phyloP scores from a whole-genome alignment of 768 basidiomycete species.

The Mycena filopes region DNA sequence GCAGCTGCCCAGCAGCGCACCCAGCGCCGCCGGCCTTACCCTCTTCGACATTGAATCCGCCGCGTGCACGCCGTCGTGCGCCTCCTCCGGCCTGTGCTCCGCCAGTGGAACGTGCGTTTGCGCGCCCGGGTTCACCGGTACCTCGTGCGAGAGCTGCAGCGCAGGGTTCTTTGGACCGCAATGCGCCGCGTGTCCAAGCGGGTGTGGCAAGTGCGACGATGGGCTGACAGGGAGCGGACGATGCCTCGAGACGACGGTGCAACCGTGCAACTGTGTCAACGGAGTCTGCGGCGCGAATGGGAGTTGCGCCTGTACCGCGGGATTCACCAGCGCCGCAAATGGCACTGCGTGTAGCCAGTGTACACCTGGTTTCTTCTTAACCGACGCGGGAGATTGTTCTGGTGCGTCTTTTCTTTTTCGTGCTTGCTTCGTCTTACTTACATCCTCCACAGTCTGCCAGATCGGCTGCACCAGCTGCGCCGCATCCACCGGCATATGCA shows the following conservation, averaged over 20 bases:
- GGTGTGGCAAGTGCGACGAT: conserved; percentile 77
- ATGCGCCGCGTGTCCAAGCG: conserved; percentile 74
- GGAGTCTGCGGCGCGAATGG: conserved; percentile 77
- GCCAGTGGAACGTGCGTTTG: conserved; percentile 49
- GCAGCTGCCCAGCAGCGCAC: conserved; percentile 56
- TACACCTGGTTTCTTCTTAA: conserved; percentile 70
- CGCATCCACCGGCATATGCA: conserved; percentile 73
- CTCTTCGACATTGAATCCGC: conserved; percentile 28
- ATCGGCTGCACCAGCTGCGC: conserved; percentile 74
- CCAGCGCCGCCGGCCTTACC: conserved; percentile 13
- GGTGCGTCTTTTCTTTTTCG: conserved; percentile 46
- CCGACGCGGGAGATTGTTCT: conserved; percentile 67
- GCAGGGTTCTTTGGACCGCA: conserved; percentile 52
- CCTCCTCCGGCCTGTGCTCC: conserved; percentile 57
- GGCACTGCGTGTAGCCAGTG: conserved; percentile 77
- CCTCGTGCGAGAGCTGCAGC: conserved; percentile 43
- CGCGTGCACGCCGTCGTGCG: conserved; percentile 46
- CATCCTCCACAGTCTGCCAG: conserved; percentile 60
- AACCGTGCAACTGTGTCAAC: conserved; percentile 82
- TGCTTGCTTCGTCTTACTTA: neutral
- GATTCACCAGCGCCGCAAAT: conserved; percentile 68
- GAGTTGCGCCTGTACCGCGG: conserved; percentile 70
- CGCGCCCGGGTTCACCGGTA: conserved; percentile 34
- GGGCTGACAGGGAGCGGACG: conserved; percentile 79
- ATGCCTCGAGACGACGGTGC: conserved; percentile 64